phyloP scores from a whole-genome alignment of 495 filamentous ascomycete species.

The Neurospora sublineolata region DNA sequence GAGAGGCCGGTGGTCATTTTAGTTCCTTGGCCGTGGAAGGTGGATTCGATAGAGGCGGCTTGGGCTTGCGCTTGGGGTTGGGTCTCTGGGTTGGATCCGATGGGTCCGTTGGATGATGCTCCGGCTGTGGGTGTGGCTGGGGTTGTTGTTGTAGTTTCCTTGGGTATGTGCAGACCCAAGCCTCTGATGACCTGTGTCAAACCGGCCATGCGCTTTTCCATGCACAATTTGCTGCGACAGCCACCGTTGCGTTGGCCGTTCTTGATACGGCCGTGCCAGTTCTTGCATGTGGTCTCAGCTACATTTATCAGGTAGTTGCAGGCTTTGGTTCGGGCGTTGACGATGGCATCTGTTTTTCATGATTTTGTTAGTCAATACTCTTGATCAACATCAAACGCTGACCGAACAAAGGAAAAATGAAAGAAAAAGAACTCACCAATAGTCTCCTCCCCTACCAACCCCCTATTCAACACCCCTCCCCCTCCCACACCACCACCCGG shows the following conservation, averaged over 20 bases:
- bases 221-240: background rate
- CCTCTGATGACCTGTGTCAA: background rate
- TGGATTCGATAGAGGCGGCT: background rate
- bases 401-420: background rate
- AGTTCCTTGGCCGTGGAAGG: background rate
- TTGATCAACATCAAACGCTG: background rate
- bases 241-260: background rate
- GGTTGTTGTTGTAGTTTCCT: background rate
- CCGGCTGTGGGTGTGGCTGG: background rate
- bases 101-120: background rate
- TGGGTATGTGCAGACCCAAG: background rate
- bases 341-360: background rate
- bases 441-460: conserved; percentile 1
- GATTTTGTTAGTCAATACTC: background rate
- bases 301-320: background rate
- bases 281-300: background rate
- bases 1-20: background rate
- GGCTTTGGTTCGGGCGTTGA: background rate
- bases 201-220: background rate
- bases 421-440: background rate
- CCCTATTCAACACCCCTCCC: background rate
- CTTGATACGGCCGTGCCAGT: conserved; percentile 1
- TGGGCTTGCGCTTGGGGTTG: background rate
- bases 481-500: background rate
- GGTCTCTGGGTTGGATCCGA: background rate